A percentile compares a stretch with the other conserved stretches of the same genome.
Evolutionary conservation across 2,329 filamentous ascomycete species (phyloP).

Genomic region (Fusarium vanettenii): DNA sequence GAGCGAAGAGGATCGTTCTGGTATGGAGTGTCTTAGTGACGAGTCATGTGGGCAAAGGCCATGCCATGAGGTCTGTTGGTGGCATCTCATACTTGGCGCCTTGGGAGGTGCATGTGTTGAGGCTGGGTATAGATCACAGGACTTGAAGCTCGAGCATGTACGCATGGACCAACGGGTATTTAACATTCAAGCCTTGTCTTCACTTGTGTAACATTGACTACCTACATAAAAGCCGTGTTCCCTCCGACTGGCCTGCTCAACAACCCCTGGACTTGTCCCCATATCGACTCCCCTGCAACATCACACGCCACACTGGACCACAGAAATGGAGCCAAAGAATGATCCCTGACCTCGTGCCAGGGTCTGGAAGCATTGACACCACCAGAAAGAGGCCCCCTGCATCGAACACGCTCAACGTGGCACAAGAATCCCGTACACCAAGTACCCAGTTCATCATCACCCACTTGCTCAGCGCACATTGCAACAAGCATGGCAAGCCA

Average conservation of each 20-base stretch:
- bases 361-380: neutral
- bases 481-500: neutral
- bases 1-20: neutral
- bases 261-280: neutral
- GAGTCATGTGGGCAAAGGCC: neutral
- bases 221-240: neutral
- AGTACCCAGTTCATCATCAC: neutral
- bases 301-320: neutral
- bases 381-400: neutral
- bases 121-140: neutral
- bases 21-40: neutral
- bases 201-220: neutral
- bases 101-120: neutral
- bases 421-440: neutral
- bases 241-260: neutral
- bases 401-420: neutral
- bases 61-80: neutral
- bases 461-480: neutral
- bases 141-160: neutral
- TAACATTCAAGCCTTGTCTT: neutral
- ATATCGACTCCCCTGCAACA: neutral
- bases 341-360: neutral
- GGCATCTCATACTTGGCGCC: neutral
- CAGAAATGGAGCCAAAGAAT: neutral
- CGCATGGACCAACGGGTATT: neutral